A percentile compares a stretch with the other conserved stretches of the same genome.
Evolutionary conservation across 2,329 filamentous ascomycete species (phyloP).

Genomic region (Phoma sp.): DNA sequence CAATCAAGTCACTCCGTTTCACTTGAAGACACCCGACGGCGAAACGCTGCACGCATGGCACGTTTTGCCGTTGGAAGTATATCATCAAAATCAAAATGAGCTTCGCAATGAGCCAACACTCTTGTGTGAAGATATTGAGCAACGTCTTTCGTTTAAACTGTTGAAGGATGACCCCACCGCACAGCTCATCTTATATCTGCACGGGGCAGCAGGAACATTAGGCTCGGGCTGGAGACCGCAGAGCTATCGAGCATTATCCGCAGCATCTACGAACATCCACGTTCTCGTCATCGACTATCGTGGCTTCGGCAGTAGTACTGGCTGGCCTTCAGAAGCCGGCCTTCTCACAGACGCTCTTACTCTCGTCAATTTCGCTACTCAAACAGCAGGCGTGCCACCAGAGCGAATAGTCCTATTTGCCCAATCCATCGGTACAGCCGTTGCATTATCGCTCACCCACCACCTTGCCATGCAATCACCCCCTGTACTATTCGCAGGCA

Average conservation of each 20-base stretch:
- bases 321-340: conserved; percentile 63
- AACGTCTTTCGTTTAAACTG: conserved; percentile 66
- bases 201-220: conserved; percentile 65
- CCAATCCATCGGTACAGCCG: conserved; percentile 67
- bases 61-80: conserved; percentile 57
- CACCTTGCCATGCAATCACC: conserved; percentile 52
- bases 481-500: conserved; percentile 61
- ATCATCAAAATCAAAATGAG: conserved; percentile 52
- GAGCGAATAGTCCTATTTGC: conserved; percentile 65
- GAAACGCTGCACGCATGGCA: conserved; percentile 59
- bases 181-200: conserved; percentile 68
- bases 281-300: conserved; percentile 68
- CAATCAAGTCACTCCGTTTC: conserved; percentile 60
- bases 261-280: conserved; percentile 61
- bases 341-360: conserved; percentile 62
- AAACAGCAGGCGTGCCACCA: conserved; percentile 60
- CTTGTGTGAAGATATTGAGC: conserved; percentile 61
- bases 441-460: conserved; percentile 55
- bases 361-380: conserved; percentile 62
- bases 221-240: conserved; percentile 63
- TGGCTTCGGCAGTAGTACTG: conserved; percentile 64
- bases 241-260: conserved; percentile 64
- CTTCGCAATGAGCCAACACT: conserved; percentile 55
- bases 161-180: conserved; percentile 69
- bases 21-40: conserved; percentile 52